Percentiles rank a stretch among this genome's conserved stretches.
phyloP scores from a whole-genome alignment of 2,329 filamentous ascomycete species.

The Xylaria sp. region DNA sequence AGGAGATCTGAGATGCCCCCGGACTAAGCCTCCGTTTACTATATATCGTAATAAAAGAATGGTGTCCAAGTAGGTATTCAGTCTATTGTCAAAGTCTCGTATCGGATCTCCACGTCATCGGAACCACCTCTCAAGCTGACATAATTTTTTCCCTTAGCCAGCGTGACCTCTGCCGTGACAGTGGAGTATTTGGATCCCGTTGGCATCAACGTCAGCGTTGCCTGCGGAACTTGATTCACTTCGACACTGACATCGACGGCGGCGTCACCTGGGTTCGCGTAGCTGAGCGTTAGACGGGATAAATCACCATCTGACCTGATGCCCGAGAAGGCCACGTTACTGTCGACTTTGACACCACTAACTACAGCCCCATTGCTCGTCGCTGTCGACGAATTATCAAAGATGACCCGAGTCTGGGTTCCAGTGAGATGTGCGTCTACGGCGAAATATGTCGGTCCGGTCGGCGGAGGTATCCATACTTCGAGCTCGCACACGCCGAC shows the following conservation, averaged over 20 bases:
- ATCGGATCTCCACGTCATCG: conserved; percentile 37
- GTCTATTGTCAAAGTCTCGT: conserved; percentile 43
- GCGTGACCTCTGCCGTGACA: conserved; percentile 28
- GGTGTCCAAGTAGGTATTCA: background rate
- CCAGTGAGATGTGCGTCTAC: conserved; percentile 48
- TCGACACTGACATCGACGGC: conserved; percentile 38
- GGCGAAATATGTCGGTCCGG: conserved; percentile 43
- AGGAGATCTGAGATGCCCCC: no score
- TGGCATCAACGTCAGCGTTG: conserved; percentile 37
- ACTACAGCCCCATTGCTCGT: conserved; percentile 46
- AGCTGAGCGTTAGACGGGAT: conserved; percentile 39
- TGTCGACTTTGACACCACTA: conserved; percentile 41
- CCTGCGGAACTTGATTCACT: conserved; percentile 44
- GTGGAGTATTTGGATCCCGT: conserved; percentile 38
- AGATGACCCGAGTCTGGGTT: conserved; percentile 40
- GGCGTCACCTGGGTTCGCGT: conserved; percentile 41
- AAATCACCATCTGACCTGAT: conserved; percentile 40
- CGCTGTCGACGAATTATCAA: conserved; percentile 40
- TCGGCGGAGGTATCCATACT: conserved; percentile 46
- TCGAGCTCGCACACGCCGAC: conserved; percentile 51
- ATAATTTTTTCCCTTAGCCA: conserved; percentile 48
- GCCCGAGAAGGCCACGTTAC: conserved; percentile 47
- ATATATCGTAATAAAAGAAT: background rate
- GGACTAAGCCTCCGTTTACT: background rate
- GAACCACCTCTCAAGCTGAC: conserved; percentile 43